Percentiles rank a stretch among this genome's conserved stretches.
Conservation (phyloP, 768 basidiomycete species). For the Hemileccinum impolitum region DNA sequence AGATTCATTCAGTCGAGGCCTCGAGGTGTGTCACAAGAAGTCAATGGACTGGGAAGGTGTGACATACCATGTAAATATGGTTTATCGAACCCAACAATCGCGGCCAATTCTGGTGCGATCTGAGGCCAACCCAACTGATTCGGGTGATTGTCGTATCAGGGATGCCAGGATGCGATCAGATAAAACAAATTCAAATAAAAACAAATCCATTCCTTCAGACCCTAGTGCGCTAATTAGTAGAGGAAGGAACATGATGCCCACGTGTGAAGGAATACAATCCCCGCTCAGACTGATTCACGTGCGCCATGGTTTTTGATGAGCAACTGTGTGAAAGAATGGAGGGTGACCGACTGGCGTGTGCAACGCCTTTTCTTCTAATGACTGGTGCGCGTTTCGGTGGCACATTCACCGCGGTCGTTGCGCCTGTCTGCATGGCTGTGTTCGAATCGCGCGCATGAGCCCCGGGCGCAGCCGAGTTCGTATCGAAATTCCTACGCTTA, state of each 20-base stretch:
- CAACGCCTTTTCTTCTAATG: constrained; percentile 83
- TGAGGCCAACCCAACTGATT: constrained; percentile 28
- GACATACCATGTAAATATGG: constrained; percentile 72
- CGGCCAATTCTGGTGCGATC: constrained; percentile 92
- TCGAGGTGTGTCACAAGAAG: neutral
- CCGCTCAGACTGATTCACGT: constrained; percentile 68
- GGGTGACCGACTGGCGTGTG: too few relatives aligned
- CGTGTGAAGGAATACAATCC: constrained; percentile 88
- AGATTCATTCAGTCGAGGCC: neutral
- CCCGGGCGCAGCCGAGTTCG: constrained; percentile 14
- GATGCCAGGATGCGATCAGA: neutral
- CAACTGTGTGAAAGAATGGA: too few relatives aligned
- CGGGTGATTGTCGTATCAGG: neutral
- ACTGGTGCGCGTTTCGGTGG: constrained; percentile 81
- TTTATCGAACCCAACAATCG: constrained; percentile 90
- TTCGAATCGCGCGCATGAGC: neutral
- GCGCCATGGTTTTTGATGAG: too few relatives aligned
- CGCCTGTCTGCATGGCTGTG: constrained; percentile 62
- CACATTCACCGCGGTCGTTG: constrained; percentile 77
- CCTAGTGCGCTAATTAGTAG: neutral
- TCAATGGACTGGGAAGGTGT: neutral
- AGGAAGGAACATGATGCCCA: constrained; percentile 30
- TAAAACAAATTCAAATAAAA: neutral
- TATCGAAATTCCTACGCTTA: constrained; percentile 78
- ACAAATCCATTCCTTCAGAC: constrained; percentile 3